Evolutionary conservation across 164 flowering plant species (phyloP), one percentile per base, ranked within the genome.

Genomic region (Liquidambar formosana): DNA sequence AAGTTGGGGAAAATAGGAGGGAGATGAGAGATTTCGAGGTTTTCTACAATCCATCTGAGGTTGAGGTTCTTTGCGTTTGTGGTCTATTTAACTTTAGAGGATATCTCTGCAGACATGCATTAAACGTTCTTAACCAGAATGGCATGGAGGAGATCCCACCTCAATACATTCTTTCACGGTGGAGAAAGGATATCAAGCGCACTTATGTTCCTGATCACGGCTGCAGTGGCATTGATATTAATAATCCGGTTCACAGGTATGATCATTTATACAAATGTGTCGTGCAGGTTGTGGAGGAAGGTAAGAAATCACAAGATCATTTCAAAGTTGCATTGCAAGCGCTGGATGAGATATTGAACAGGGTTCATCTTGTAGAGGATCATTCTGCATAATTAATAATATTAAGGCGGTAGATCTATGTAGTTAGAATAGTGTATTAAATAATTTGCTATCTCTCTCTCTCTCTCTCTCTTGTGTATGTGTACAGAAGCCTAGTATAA

Each of bases 231-330:
- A 64, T 71, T 28, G 85, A 83, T 52, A 45, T 46, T 11, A 75
- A 56, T 27, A 77, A 75, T 59, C 78, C 61, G 25, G 62, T 80
- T 43, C 77, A 79, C 58, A 66, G 80, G 80, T 76, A 76, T 64
- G 74, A 76, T 49, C 86, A 78, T 61, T 61, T 85, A 61, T 78
- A 79, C 58, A 77, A 69, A 70, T 61, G 82, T 67, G 75, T 81
- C 9, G 56, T 83, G 75, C 83, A 77, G 72, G 82, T 85, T 59
- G 77, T 83, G 23, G 85, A 85, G 66, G 86, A 79, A 68, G 89
- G 84, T 9, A 73, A 66, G 52, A 78, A 75, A 63, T 81, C 89
- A 16, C 33, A 70, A 25, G 81, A 76, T 14, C 81, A 76, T 26
- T 80, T 75, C 61, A 73, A 78, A 68, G 75, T 66, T 70, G 80